Evolutionary conservation across 1,139 yeast genomes (phyloP), one percentile per base, ranked within the genome.

Genomic region (Taphrina sp.): DNA sequence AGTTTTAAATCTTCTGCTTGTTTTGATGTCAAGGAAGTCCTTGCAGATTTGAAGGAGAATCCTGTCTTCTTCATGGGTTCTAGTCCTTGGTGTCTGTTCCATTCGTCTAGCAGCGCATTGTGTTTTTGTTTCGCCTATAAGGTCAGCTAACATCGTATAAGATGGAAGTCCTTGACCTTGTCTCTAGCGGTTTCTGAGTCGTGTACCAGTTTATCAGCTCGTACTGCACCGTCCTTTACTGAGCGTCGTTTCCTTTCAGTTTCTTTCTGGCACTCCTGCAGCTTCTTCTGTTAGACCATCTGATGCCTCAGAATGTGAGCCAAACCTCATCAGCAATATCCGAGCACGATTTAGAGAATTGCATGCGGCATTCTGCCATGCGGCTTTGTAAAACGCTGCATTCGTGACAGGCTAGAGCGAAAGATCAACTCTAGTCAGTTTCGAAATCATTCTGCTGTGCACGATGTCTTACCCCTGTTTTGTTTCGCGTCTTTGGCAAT

Each of bases 1-100:
- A 83, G 72, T 61, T 80, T 82, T 26, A 90, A 73, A 53, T 90
- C 96, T 66, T 90, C 97, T 66, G 92, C 97, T 68, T 89, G 95
- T 70, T 43, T 43, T 2, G 37, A 16, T 4, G 47, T 19, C 17
- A 31, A 22, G 5, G 90, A 96, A 54, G 85, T 85, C 1, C 83
- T 80, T 0, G 95, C 81, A 63, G 82, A 84, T 56, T 87, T 82
- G 45, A 83, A 81, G 66, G 85, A 85, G 62, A 86, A 74, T 29
- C 90, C 68, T 66, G 87, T 88, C 57, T 78, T 77, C 69, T 85
- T 87, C 58, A 84, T 77, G 20, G 95, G 96, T 66, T 90, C 97
- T 0, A 85, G 77, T 53, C 83, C 79, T 64, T 84, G 81, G 56
- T 89, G 77, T 63, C 85, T 83, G 63, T 92, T 96, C 69, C 88